Base-by-base conservation (phyloP, 139 green algal genomes). In the Pycnococcus provasolii region DNA sequence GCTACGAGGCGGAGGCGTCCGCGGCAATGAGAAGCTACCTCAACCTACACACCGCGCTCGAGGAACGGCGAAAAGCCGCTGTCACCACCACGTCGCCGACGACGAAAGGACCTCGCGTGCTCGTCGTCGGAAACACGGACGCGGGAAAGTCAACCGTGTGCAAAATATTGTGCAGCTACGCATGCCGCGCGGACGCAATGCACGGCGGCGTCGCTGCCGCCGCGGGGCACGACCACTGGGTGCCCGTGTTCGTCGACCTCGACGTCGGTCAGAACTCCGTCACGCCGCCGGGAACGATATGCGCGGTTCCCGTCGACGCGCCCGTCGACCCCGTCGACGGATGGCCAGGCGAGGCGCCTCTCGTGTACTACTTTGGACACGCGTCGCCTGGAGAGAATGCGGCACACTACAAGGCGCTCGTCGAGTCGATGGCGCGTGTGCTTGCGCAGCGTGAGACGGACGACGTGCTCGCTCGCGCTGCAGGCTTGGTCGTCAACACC, bases 181-280 rank as follows among this genome's bases (percentile, higher is more conserved):
- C 65, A 55, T 55, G 50, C 50, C 13, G 11, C 11, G 11, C 13
- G 11, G 50, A 11, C 11, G 11, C 50, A 55, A 13, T 55, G 50
- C 50, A 55, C 50, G 11, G 50, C 13, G 50, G 50, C 50, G 13
- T 11, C 50, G 50, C 13, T 11, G 50, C 50, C 11, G 90, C 82
- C 3, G 82, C 90, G 57, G 73, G 87, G 2, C 51, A 40, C 3
- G 76, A 71, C 13, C 87, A 79, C 67, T 55, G 50, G 41, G 64
- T 80, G 2, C 87, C 90, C 7, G 82, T 80, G 0, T 84, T 89
- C 48, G 82, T 90, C 9, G 90, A 96, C 72, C 71, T 96, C 44
- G 90, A 96, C 74, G 84, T 95, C 42, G 89, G 87, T 80, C 90
- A 96, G 70, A 86, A 87, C 58, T 79, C 60, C 62, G 79, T 96